Percentiles rank a stretch among this genome's conserved stretches.
These are phyloP conservation scores for Phytomonas sp. DNA, from an alignment of 208 protist species.

Conservation along the genomic window DNA sequence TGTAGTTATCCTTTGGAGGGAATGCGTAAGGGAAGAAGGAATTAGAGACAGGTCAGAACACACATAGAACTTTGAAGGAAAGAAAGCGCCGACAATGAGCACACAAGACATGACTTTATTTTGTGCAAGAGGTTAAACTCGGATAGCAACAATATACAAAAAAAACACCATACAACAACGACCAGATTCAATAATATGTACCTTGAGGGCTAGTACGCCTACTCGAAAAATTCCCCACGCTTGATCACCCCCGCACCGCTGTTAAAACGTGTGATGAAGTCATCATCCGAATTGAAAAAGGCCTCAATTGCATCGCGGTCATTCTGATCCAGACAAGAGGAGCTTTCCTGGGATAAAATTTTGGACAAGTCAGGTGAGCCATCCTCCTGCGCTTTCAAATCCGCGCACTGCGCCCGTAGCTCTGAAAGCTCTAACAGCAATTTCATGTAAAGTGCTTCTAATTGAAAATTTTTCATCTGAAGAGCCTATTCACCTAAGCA, in stretches of 20 bases:
- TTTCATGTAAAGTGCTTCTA: conserved; percentile 28
- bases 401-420: conserved; percentile 25
- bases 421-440: conserved; percentile 29
- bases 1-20: conserved; percentile 1
- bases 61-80: neutral
- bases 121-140: neutral
- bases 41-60: neutral
- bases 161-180: conserved; percentile 3
- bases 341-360: neutral
- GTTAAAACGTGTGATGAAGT: conserved; percentile 79
- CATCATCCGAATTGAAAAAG: conserved; percentile 69
- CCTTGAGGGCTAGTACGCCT: conserved; percentile 2
- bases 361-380: neutral
- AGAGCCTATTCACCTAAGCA: neutral
- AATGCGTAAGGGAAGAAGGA: neutral
- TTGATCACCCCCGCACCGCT: conserved; percentile 42
- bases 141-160: neutral
- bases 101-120: neutral
- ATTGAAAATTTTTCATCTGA: neutral
- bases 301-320: conserved; percentile 83
- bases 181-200: neutral
- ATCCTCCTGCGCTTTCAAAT: conserved; percentile 11
- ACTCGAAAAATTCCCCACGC: conserved; percentile 25
- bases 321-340: conserved; percentile 38
- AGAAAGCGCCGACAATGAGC: neutral